A percentile compares a stretch with the other conserved stretches of the same genome.
These are phyloP conservation scores for Boechera stricta DNA, from an alignment of 345 rosid genomes.

Conservation along the genomic window DNA sequence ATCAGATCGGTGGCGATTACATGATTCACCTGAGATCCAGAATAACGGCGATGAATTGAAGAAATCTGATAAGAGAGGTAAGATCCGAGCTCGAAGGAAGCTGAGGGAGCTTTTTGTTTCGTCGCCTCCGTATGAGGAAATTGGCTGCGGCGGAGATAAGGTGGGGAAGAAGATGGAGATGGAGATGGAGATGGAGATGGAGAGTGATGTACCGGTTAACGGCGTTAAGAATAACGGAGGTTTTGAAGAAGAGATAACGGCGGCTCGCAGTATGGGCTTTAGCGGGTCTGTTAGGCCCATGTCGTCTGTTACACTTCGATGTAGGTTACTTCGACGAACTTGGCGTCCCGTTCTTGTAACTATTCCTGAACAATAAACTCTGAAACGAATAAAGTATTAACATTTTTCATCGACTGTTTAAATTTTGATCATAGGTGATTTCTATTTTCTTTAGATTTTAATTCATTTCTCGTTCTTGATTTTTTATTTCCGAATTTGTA, in stretches of 20 bases:
- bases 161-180: conserved; percentile 38
- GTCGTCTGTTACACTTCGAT: conserved; percentile 47
- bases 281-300: conserved; percentile 56
- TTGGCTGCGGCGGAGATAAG: conserved; percentile 23
- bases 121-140: conserved; percentile 71
- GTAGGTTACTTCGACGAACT: conserved; percentile 72
- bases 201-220: conserved; percentile 32
- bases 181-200: conserved; percentile 41
- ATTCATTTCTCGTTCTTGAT: neutral
- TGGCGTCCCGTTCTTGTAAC: conserved; percentile 88
- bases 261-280: conserved; percentile 49
- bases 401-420: neutral
- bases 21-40: conserved; percentile 25
- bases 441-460: neutral
- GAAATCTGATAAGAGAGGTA: conserved; percentile 45
- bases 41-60: conserved; percentile 41
- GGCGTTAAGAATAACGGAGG: conserved; percentile 39
- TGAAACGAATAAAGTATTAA: neutral
- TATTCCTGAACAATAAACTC: conserved; percentile 70
- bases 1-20: conserved; percentile 53
- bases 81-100: conserved; percentile 60
- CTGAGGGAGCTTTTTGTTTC: conserved; percentile 81
- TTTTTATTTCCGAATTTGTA: no score
- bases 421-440: no score
- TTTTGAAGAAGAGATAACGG: conserved; percentile 37